phyloP scores from a whole-genome alignment of 805 yeast species.

The Metschnikowia orientalis region DNA sequence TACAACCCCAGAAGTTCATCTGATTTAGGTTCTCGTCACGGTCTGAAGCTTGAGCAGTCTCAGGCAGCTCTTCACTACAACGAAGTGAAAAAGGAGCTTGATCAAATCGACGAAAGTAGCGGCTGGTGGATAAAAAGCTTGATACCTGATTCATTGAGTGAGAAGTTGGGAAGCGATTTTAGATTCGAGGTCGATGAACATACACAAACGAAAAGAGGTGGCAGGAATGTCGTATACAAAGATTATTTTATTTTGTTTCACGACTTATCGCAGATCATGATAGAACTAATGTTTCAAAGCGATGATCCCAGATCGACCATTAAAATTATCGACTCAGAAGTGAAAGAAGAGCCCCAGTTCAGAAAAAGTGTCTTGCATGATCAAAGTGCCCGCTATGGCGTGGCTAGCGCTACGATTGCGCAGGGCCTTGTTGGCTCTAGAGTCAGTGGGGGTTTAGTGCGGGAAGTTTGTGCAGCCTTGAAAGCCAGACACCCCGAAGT shows the following conservation, averaged over 20 bases:
- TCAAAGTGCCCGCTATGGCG: constrained; percentile 50
- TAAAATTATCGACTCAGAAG: constrained; percentile 24
- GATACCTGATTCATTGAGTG: constrained; percentile 50
- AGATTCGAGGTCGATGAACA: constrained; percentile 64
- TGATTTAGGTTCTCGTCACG: constrained; percentile 9
- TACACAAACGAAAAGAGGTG: constrained; percentile 52
- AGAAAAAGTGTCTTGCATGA: constrained; percentile 47
- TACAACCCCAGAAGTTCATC: constrained; percentile 6
- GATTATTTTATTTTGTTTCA: constrained; percentile 70
- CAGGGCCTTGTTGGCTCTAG: constrained; percentile 31
- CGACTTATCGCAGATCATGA: constrained; percentile 63
- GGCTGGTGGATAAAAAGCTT: constrained; percentile 68
- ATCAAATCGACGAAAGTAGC: constrained; percentile 23
- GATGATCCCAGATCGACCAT: constrained; percentile 52
- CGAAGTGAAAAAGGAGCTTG: constrained; percentile 29
- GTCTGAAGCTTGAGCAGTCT: constrained; percentile 19
- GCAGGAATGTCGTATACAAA: constrained; percentile 43
- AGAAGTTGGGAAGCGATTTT: constrained; percentile 44
- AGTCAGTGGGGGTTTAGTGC: constrained; percentile 27
- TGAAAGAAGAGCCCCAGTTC: constrained; percentile 41
- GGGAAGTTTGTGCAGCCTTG: constrained; percentile 19
- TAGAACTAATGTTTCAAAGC: constrained; percentile 54
- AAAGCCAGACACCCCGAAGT: constrained; percentile 17
- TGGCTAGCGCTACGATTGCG: constrained; percentile 37
- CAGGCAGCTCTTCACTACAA: constrained; percentile 28